Conservation (phyloP, 2,329 filamentous ascomycete species). For the Fusarium nisikadoi region DNA sequence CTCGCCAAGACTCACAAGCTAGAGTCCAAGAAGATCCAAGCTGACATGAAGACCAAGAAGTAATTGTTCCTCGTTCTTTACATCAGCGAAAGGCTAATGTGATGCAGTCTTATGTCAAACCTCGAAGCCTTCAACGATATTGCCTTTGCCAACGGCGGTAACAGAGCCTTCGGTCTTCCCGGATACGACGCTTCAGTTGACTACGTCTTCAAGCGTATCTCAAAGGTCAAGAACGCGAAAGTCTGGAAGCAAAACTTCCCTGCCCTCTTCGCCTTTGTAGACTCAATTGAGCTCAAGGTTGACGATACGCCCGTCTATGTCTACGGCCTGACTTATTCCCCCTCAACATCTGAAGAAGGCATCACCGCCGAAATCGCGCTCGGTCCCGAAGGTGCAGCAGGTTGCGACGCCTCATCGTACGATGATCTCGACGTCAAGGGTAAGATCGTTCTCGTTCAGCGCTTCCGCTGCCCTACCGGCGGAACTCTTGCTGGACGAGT, state of each 20-base stretch:
- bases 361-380: conserved; percentile 37
- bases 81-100: not conserved
- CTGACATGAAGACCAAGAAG: conserved; percentile 33
- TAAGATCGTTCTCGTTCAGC: conserved; percentile 43
- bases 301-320: conserved; percentile 32
- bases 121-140: conserved; percentile 33
- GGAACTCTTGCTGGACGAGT: conserved; percentile 39
- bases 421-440: conserved; percentile 35
- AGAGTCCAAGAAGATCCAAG: conserved; percentile 27
- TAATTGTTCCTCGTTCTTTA: rapidly evolving
- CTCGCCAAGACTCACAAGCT: conserved; percentile 22
- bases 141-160: conserved; percentile 56
- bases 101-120: conserved; percentile 20
- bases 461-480: conserved; percentile 39
- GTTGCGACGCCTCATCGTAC: conserved; percentile 35
- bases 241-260: conserved; percentile 62
- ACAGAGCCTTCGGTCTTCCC: conserved; percentile 63
- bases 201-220: conserved; percentile 59
- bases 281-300: conserved; percentile 52
- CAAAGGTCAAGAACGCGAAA: conserved; percentile 50
- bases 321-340: conserved; percentile 36
- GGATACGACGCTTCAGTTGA: conserved; percentile 62
- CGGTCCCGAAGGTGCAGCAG: conserved; percentile 36
- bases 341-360: conserved; percentile 29
- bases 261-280: conserved; percentile 57